Percentiles rank a stretch among this genome's conserved stretches.
Evolutionary conservation across 2,329 filamentous ascomycete genomes (phyloP).

Genomic region (Alternaria alternata): DNA sequence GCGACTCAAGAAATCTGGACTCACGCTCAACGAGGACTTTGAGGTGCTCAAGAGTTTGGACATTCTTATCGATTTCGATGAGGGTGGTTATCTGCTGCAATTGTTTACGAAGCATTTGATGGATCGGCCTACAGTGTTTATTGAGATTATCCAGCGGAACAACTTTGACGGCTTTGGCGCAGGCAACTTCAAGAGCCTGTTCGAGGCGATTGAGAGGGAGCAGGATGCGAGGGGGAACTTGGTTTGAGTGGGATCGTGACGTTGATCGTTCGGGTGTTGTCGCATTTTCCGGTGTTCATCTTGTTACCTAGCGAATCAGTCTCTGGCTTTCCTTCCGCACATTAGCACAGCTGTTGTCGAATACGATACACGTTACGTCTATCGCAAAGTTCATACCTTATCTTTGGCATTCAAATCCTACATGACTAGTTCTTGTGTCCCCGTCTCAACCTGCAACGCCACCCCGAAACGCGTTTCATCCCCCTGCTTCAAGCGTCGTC

Average conservation of each 20-base stretch:
- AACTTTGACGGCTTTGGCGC: constrained; percentile 92
- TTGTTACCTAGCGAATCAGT: neutral
- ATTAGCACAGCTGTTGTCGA: neutral
- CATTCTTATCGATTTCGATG: constrained; percentile 95
- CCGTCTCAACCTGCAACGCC: constrained; percentile 11
- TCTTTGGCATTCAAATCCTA: neutral
- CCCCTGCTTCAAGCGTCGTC: neutral
- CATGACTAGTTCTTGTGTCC: neutral
- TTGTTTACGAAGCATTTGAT: constrained; percentile 76
- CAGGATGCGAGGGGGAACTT: constrained; percentile 87
- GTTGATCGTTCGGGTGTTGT: neutral
- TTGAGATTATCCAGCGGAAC: constrained; percentile 94
- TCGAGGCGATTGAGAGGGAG: constrained; percentile 94
- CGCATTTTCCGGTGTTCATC: constrained; percentile 15
- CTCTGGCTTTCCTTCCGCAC: neutral
- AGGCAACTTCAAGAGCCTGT: constrained; percentile 93
- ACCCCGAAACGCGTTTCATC: constrained; percentile 6
- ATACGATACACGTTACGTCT: neutral
- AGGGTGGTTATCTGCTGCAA: constrained; percentile 82
- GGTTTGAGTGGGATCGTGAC: constrained; percentile 27
- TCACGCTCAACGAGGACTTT: constrained; percentile 77
- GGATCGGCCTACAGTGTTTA: constrained; percentile 93
- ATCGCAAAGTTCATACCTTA: neutral
- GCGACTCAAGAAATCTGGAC: constrained; percentile 70
- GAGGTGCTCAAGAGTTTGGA: constrained; percentile 78